Evolutionary conservation across 164 flowering plant genomes (phyloP), one percentile per base, ranked within the genome.

Genomic region (Dillenia suffruticosa): DNA sequence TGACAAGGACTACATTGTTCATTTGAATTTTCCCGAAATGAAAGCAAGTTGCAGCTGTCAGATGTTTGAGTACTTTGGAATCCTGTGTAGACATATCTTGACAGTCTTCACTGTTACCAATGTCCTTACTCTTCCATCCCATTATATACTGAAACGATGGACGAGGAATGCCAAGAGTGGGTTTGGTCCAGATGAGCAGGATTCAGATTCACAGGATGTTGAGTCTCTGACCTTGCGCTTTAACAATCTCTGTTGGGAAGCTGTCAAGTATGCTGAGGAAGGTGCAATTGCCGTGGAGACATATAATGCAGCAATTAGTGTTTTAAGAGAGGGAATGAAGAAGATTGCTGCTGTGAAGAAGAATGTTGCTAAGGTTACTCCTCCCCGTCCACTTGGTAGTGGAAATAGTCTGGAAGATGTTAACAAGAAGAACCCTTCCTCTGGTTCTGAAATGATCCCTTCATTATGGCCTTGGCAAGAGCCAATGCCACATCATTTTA

Each of bases 131-230:
- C 76, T 87, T 61, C 92, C 92, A 58, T 62, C 78, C 5, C 86
- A 79, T 70, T 87, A 87, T 70, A 84, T 84, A 46, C 67, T 82
- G 68, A 84, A 78, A 59, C 76, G 92, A 22, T 87, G 92, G 92
- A 84, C 87, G 9, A 78, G 84, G 62, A 81, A 81, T 72, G 84
- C 89, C 63, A 81, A 77, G 63, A 57, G 61, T 56, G 57, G 55
- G 46, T 62, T 57, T 59, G 82, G 63, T 40, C 46, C 40, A 46
- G 81, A 81, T 55, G 87, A 79, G 58, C 68, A 64, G 46, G 45
- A 63, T 14, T 49, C 26, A 13, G 77, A 74, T 61, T 53, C 60
- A 32, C 79, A 62, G 12, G 70, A 70, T 48, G 54, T 65, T 22
- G 81, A 78, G 63, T 70, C 76, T 59, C 60, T 79, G 49, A 78